Base-by-base conservation (phyloP, 257 asterid genomes). In the Plantago ovata region DNA sequence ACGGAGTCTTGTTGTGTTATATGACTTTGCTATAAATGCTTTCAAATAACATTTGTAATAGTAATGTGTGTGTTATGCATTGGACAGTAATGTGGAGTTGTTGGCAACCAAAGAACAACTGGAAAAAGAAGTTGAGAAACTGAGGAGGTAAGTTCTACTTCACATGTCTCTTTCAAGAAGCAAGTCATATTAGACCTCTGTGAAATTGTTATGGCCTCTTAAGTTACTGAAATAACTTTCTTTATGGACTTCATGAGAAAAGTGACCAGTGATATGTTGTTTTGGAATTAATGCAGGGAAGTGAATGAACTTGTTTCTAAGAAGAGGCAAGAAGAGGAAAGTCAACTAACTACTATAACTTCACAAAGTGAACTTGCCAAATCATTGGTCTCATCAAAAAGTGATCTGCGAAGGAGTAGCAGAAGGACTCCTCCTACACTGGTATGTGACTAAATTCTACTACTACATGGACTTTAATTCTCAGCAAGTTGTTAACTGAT, bases 121-220 rank as follows among this genome's bases (percentile, higher is more conserved):
- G 63, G 85, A 87, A 71, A 79, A 78, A 66, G 95, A 87, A 78
- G 66, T 87, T 43, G 72, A 71, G 56, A 81, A 71, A 73, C 71
- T 87, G 58, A 83, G 80, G 71, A 85, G 94, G 86, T 80, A 51
- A 66, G 18, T 18, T 14, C 13, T 13, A 20, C 6, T 20, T 44
- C 14, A 5, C 16, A 13, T 44, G 16, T n/a, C 16, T 20, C 20
- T 20, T 13, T 45, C n/a, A n/a, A n/a, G n/a, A n/a, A 4, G 11
- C 51, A 45, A n/a, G n/a, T 45, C 51, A 45, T 10, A 4, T n/a
- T 47, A 47, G 12, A 19, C 21, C 55, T 49, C 20, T 16, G 20
- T 50, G 16, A 36, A 22, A 12, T 13, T 46, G 23, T 50, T 10
- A 20, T 50, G 7, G 12, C 28, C 28, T 50, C 56, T 43, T 4